Conservation (phyloP, 768 basidiomycete species). For the Kwoniella europaea region DNA sequence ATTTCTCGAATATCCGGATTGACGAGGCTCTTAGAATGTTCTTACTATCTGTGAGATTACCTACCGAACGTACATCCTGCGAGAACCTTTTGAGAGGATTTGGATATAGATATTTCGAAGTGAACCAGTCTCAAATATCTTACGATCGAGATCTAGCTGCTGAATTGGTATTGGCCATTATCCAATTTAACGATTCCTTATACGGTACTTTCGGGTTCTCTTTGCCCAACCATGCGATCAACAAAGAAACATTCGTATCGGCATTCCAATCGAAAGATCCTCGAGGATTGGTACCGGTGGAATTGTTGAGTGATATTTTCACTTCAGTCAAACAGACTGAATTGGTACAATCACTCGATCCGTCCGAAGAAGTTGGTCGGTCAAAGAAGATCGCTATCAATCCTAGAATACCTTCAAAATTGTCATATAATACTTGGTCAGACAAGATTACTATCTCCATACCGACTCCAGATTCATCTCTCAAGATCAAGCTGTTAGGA, state of each 20-base stretch:
- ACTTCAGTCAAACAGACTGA: slow-evolving; percentile 68
- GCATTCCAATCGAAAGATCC: slow-evolving; percentile 81
- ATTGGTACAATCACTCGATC: slow-evolving; percentile 70
- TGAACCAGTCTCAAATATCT: slow-evolving; percentile 75
- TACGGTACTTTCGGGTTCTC: slow-evolving; percentile 62
- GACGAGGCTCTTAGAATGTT: slow-evolving; percentile 90
- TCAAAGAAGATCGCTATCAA: slow-evolving; percentile 66
- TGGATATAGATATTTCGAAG: slow-evolving; percentile 86
- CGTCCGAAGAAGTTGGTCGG: slow-evolving; percentile 36
- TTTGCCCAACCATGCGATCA: slow-evolving; percentile 60
- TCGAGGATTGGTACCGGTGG: slow-evolving; percentile 71
- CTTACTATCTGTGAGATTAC: slow-evolving; percentile 77
- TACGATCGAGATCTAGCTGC: slow-evolving; percentile 64
- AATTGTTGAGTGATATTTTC: slow-evolving; percentile 77
- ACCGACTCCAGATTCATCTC: slow-evolving; percentile 78
- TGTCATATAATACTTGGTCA: slow-evolving; percentile 87
- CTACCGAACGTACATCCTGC: slow-evolving; percentile 61
- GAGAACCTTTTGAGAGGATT: slow-evolving; percentile 83
- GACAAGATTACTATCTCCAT: slow-evolving; percentile 86
- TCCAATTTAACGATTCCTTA: slow-evolving; percentile 83
- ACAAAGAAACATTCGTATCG: slow-evolving; percentile 77
- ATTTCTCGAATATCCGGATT: slow-evolving; percentile 78
- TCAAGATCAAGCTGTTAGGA: slow-evolving; percentile 82
- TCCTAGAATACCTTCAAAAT: slow-evolving; percentile 68
- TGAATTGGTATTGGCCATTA: slow-evolving; percentile 47